These are phyloP conservation scores for Nephelium lappaceum DNA, from an alignment of 345 rosid species.

Conservation along the genomic window DNA sequence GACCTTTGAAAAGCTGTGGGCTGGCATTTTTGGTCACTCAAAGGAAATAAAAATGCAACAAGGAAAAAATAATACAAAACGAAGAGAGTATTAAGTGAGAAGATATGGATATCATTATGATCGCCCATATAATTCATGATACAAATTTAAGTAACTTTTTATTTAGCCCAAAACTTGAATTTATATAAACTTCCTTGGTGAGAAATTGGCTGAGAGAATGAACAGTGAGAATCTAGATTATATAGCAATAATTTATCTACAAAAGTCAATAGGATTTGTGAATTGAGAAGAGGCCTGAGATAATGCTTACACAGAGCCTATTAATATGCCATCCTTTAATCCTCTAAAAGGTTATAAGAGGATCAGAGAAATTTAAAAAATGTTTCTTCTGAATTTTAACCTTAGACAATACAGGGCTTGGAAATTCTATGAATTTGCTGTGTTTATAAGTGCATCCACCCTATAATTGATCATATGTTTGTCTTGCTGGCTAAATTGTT, in stretches of 20 bases:
- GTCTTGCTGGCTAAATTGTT: not conserved
- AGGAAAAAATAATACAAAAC: not conserved
- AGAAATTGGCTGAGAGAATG: not conserved
- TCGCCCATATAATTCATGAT: not conserved
- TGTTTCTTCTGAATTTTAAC: not conserved
- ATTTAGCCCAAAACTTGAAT: not conserved
- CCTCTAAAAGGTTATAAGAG: not conserved
- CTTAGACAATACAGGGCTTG: not conserved
- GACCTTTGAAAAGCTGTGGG: not conserved
- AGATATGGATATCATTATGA: not conserved
- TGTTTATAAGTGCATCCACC: not conserved
- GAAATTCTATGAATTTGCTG: slow-evolving; percentile 10
- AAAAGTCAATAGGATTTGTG: not conserved
- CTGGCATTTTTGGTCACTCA: not conserved
- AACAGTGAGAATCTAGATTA: not conserved
- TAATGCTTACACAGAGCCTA: not conserved
- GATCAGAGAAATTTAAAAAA: not conserved
- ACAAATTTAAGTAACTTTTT: no score
- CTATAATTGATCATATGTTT: not conserved
- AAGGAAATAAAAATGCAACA: not conserved
- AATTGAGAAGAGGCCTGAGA: not conserved
- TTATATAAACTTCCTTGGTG: not conserved
- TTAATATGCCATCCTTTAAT: not conserved
- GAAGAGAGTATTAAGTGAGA: not conserved
- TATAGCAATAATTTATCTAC: not conserved